Evolutionary conservation across 257 asterid genomes (phyloP), one percentile per base, ranked within the genome.

Genomic region (Parsonsia alboflavescens): DNA sequence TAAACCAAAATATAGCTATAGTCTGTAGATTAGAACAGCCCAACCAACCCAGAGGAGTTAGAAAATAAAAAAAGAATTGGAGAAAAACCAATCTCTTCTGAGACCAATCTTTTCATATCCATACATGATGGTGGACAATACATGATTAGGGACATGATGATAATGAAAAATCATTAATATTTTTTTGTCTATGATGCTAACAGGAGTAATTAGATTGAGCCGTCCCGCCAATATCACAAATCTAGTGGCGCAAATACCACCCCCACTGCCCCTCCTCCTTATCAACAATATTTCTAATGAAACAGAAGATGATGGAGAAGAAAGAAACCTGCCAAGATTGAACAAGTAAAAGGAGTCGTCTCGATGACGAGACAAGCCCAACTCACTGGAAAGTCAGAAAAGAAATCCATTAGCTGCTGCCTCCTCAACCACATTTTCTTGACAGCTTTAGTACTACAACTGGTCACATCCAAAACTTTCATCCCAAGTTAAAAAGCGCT

Each of bases 151-250:
- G 44, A 61, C 68, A 63, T 63, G 68, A 63, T 39, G 70, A 39
- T 65, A 39, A 39, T 12, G 45, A 63, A 10, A 63, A 59, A 13
- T 50, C 4, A 50, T 50, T 12, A 13, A 2, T 50, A 0, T 53
- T 4, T 16, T 53, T 33, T 16, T 36, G 17, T 63, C 24, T 63
- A 63, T 65, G 70, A 36, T 65, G 28, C 44, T 68, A 67, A 80
- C 68, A 68, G 70, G 70, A 65, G 49, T 67, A 73, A 67, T 44
- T 30, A 84, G 93, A 90, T 90, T 90, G 96, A 90, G 96, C 96
- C 96, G 90, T 83, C 84, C 90, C 85, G 93, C 93, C 93, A 88
- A 88, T 86, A 88, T 84, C 90, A 88, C 80, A 84, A 17, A 26
- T 69, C 69, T 79, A 73, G 69, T 79, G 57, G 74, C 87, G 76